Conservation (phyloP, 208 protist species). For the Acanthamoeba castellanii region DNA sequence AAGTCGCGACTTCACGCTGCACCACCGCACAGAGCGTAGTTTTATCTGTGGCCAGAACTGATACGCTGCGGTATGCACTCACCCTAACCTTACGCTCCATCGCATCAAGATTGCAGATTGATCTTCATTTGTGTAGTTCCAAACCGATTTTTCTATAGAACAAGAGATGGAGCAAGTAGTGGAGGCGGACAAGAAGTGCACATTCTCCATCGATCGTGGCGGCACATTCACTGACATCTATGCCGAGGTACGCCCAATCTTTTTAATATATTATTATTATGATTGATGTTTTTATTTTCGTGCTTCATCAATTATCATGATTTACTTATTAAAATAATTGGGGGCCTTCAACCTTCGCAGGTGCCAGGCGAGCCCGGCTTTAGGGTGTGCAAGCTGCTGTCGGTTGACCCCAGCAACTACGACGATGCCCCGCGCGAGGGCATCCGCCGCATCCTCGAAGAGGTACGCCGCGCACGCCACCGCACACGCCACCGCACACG, state of each 20-base stretch:
- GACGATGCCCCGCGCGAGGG: constrained; percentile 96
- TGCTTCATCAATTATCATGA: not conserved
- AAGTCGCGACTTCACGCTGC: too few species aligned
- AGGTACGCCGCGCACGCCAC: constrained; percentile 40
- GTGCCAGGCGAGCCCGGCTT: constrained; percentile 59
- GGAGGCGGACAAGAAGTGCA: constrained; percentile 9
- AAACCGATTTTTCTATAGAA: too few species aligned
- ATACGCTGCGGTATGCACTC: too few species aligned
- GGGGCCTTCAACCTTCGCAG: not conserved
- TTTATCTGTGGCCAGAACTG: too few species aligned
- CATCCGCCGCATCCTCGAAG: constrained; percentile 93
- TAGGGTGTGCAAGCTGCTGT: constrained; percentile 95
- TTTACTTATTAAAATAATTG: not conserved
- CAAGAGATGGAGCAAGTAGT: not conserved
- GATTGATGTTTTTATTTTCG: not conserved
- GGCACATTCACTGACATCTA: constrained; percentile 97
- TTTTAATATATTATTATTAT: not conserved
- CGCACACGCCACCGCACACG: not conserved
- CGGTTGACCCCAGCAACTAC: constrained; percentile 95
- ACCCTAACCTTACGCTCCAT: too few species aligned
- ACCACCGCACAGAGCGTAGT: too few species aligned
- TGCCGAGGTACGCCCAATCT: constrained; percentile 18
- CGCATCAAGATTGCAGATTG: too few species aligned
- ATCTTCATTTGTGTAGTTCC: too few species aligned
- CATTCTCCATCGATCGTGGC: constrained; percentile 95